These are phyloP conservation scores for Bolboschoenoplectus hybrid DNA, from an alignment of 202 grass and related monocot species.

Conservation along the genomic window DNA sequence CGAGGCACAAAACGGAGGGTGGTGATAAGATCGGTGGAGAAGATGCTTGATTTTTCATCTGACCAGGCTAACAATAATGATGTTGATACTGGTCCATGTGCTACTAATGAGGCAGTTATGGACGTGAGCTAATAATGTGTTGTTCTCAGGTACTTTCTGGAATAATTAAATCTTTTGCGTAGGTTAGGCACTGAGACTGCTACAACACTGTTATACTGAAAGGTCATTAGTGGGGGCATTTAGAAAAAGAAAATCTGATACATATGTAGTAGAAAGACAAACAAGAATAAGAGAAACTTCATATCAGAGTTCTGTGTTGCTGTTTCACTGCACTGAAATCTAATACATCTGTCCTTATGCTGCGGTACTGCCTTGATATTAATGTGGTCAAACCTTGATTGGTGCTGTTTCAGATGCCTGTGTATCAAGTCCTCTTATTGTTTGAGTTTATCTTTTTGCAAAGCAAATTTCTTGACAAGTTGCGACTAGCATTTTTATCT, in stretches of 20 bases:
- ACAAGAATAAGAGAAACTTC: background rate
- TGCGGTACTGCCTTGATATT: background rate
- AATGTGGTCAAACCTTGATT: background rate
- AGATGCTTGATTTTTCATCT: constrained; percentile 83
- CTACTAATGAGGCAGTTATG: constrained; percentile 35
- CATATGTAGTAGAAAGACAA: background rate
- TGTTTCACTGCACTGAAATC: background rate
- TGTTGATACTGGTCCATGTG: constrained; percentile 29
- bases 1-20: constrained; percentile 62
- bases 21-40: constrained; percentile 71
- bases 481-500: background rate
- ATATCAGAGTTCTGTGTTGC: background rate
- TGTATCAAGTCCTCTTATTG: background rate
- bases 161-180: background rate
- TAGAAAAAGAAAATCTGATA: background rate
- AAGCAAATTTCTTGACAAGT: background rate
- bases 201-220: background rate
- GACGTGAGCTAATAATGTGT: constrained; percentile 34
- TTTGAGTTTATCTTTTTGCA: background rate
- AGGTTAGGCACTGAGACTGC: background rate
- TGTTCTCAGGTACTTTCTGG: constrained; percentile 27
- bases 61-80: constrained; percentile 49
- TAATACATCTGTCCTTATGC: background rate
- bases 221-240: background rate
- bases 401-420: background rate